phyloP scores from a whole-genome alignment of 2,329 filamentous ascomycete genomes.

The Xylariaceae sp. region DNA sequence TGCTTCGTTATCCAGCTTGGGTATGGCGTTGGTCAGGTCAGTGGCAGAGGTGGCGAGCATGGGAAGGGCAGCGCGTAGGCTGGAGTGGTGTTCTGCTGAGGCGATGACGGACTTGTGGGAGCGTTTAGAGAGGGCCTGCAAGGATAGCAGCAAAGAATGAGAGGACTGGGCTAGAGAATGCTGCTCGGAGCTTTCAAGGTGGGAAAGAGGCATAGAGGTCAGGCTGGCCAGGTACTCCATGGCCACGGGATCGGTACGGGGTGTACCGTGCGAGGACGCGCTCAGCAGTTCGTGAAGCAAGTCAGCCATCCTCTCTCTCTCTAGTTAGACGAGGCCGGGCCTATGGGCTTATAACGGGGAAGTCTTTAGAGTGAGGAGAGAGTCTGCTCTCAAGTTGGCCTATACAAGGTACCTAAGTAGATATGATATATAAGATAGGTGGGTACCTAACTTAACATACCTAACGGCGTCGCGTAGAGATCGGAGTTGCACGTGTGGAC shows the following conservation, averaged over 20 bases:
- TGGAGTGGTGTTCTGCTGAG: conserved; percentile 77
- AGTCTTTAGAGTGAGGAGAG: too few species aligned
- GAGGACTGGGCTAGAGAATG: conserved; percentile 78
- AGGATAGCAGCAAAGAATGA: conserved; percentile 77
- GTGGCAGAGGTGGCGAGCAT: conserved; percentile 65
- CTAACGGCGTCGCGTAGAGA: too few species aligned
- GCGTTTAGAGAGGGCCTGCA: conserved; percentile 86
- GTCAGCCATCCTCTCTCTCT: conserved; percentile 60
- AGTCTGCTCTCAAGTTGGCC: too few species aligned
- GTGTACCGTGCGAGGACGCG: conserved; percentile 52
- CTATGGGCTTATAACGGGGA: not conserved
- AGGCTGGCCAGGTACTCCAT: conserved; percentile 76
- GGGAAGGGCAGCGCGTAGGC: conserved; percentile 73
- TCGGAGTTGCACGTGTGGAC: too few species aligned
- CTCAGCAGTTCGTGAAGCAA: conserved; percentile 74
- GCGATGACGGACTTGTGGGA: conserved; percentile 84
- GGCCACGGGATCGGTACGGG: conserved; percentile 55
- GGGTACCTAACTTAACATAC: too few species aligned
- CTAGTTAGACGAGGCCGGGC: not conserved
- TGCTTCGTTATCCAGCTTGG: conserved; percentile 76
- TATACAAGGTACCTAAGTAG: too few species aligned
- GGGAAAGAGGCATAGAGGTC: conserved; percentile 73
- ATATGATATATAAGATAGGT: too few species aligned
- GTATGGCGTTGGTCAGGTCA: conserved; percentile 72
- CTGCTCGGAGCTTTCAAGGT: conserved; percentile 74